A percentile compares a stretch with the other conserved stretches of the same genome.
phyloP scores from a whole-genome alignment of 306 rosid species.

The Sicyos edulis region DNA sequence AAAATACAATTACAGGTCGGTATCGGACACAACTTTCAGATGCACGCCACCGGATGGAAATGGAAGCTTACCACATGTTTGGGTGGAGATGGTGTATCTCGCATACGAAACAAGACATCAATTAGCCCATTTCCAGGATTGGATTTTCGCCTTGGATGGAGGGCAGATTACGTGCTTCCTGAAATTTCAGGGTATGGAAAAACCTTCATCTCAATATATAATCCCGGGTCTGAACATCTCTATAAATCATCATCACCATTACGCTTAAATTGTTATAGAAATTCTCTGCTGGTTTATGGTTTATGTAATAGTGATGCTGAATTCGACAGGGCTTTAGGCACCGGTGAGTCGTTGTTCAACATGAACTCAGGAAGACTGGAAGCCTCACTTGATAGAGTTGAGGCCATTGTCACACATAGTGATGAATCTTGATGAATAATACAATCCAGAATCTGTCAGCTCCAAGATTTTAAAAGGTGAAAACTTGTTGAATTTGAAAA shows the following conservation, averaged over 20 bases:
- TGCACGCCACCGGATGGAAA: slow-evolving; percentile 89
- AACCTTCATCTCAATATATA: not conserved
- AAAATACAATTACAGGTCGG: slow-evolving; percentile 59
- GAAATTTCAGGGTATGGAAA: slow-evolving; percentile 63
- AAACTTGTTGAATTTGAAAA: slow-evolving; percentile 11
- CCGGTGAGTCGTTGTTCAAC: slow-evolving; percentile 82
- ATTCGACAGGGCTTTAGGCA: slow-evolving; percentile 63
- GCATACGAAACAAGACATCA: slow-evolving; percentile 70
- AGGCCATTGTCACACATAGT: slow-evolving; percentile 65
- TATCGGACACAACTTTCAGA: slow-evolving; percentile 73
- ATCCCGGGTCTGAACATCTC: too few relatives aligned
- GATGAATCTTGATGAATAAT: slow-evolving; percentile 24
- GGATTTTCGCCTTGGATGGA: slow-evolving; percentile 90
- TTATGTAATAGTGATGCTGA: slow-evolving; percentile 20
- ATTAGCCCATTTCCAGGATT: slow-evolving; percentile 72
- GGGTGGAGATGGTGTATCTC: slow-evolving; percentile 89
- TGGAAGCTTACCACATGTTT: slow-evolving; percentile 93
- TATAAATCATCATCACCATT: not conserved
- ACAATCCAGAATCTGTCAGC: not conserved
- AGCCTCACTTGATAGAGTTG: slow-evolving; percentile 92
- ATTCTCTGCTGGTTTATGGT: slow-evolving; percentile 10
- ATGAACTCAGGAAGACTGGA: slow-evolving; percentile 73
- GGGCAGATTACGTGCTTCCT: slow-evolving; percentile 88
- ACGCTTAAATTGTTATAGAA: slow-evolving; percentile 5
- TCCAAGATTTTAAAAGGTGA: too few relatives aligned